Base-by-base conservation (phyloP, 345 rosid genomes). In the Pistacia atlantica region DNA sequence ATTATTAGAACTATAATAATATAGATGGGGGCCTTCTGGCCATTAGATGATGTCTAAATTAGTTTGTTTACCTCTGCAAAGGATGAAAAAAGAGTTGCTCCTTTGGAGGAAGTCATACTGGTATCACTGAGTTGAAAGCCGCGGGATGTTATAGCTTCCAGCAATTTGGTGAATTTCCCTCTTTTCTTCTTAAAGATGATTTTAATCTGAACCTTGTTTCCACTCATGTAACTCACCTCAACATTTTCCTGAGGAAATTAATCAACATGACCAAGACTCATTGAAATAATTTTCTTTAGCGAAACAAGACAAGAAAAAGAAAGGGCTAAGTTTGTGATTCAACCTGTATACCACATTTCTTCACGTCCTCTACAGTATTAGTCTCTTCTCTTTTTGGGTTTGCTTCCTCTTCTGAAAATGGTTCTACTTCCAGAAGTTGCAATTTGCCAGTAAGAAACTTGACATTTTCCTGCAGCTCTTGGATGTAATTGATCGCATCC, bases 401-500 rank as follows among this genome's bases (percentile, higher is more conserved):
- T 17, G 25, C 46, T 65, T 45, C 71, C 8, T 71, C 67, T 38
- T 83, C 85, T 45, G 78, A 59, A 1, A 75, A 35, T 33, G 73
- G 83, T 42, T 92, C 95, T 81, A 87, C 77, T 76, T 87, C 87
- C 28, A 73, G 83, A 73, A 92, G 89, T 77, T 81, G 81, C 46
- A 42, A 7, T 8, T 42, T 7, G 42, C 83, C 85, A 17, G 75
- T 69, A 10, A 91, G 91, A 80, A 33, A 70, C 67, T 81, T 11
- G 59, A 84, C 90, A 18, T 80, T 73, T 49, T 66, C 80, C 77
- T 87, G 79, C 76, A 92, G 89, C 79, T 86, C 82, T 58, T 75
- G 81, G 51, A 91, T 90, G 88, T 91, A 95, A 74, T 85, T 86
- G 16, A 90, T 86, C 1, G 97, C 92, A 77, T 95, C 97, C 65